Evolutionary conservation across 73 alveolate genomes (phyloP), one percentile per base, ranked within the genome.

Genomic region (Diophrys appendiculata): DNA sequence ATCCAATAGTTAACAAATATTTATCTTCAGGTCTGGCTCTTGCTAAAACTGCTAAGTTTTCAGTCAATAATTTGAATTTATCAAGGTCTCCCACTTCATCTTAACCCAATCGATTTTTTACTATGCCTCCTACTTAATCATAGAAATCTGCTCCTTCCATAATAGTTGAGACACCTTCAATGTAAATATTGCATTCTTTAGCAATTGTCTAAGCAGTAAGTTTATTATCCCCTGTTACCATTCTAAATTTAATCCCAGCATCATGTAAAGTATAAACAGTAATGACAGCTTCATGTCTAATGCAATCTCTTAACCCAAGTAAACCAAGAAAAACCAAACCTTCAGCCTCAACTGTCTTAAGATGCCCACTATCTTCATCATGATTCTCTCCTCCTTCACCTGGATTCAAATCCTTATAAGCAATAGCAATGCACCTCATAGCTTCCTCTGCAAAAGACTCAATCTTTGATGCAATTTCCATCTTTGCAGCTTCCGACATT

Each of bases 21-120:
- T 97, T 97, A 82, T 97, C 99, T 73, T 96, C 97, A 2, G 99
- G 99, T 74, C 96, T 90, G 34, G 98, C 86, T 52, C 99, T 92
- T 22, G 99, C 99, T 83, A 97, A 77, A 29, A 97, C 99, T 29
- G 84, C 86, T 29, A 96, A 79, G 35, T 93, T 60, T 32, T 82
- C n/a, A n/a, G n/a, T n/a, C n/a, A n/a, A n/a, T n/a, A n/a, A n/a
- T n/a, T n/a, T 77, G 3, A 84, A 83, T 1, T 27, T 79, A 54
- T 84, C 92, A 14, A n/a, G n/a, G n/a, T n/a, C n/a, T n/a, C n/a
- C n/a, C n/a, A n/a, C n/a, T n/a, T n/a, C n/a, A n/a, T n/a, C n/a
- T n/a, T n/a, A n/a, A n/a, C n/a, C n/a, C n/a, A n/a, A n/a, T n/a
- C n/a, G n/a, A n/a, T n/a, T n/a, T n/a, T 75, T 52, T 28, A 80